phyloP scores from a whole-genome alignment of 2,329 filamentous ascomycete genomes.

The Clonostachys rosea region DNA sequence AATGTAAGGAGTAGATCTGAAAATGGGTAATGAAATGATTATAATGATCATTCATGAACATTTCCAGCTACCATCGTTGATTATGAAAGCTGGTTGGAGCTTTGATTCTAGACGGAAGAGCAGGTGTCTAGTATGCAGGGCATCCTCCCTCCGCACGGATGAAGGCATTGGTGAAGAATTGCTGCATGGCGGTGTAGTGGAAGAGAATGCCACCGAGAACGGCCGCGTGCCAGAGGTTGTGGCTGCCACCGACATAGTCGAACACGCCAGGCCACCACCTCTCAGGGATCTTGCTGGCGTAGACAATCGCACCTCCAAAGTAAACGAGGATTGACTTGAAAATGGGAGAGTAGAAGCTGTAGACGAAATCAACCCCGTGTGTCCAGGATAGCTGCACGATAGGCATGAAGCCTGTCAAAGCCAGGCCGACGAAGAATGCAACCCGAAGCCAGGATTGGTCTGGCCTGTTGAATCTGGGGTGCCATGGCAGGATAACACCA shows the following conservation, averaged over 20 bases:
- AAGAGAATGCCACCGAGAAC: constrained; percentile 95
- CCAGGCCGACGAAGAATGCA: constrained; percentile 84
- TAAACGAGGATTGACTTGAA: constrained; percentile 85
- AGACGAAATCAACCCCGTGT: constrained; percentile 74
- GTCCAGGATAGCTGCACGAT: constrained; percentile 78
- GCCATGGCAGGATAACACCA: constrained; percentile 92
- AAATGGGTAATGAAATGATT: too few species aligned
- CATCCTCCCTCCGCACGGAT: constrained; percentile 59
- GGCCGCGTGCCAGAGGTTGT: constrained; percentile 96
- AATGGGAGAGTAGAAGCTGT: constrained; percentile 85
- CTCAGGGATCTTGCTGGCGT: constrained; percentile 90
- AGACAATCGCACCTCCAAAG: constrained; percentile 76
- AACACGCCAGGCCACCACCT: constrained; percentile 90
- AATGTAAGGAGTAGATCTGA: too few species aligned
- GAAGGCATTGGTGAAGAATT: constrained; percentile 82
- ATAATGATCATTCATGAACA: too few species aligned
- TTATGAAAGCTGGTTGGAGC: too few species aligned
- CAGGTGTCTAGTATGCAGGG: constrained; percentile 26
- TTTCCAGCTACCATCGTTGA: too few species aligned
- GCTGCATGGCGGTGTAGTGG: constrained; percentile 93
- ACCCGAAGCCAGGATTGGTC: constrained; percentile 95
- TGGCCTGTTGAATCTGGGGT: constrained; percentile 85
- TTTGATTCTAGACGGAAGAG: too few species aligned
- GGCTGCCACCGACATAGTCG: constrained; percentile 90
- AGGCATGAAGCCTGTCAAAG: constrained; percentile 83